Base-by-base conservation (phyloP, 2,329 filamentous ascomycete species). In the Xylariales sp. region DNA sequence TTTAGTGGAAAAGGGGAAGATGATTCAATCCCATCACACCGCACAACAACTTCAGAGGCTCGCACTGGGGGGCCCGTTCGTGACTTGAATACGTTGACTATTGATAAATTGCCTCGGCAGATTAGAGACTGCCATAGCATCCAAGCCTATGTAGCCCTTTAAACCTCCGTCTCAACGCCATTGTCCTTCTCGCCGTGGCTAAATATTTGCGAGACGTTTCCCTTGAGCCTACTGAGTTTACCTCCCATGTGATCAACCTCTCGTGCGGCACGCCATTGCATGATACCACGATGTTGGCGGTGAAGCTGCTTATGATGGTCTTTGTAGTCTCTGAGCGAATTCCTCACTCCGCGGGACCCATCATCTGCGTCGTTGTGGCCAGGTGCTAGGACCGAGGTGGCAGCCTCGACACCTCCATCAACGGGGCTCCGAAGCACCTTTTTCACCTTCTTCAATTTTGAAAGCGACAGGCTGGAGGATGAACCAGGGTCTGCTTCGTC, bases 141-240 rank as follows among this genome's bases (percentile, higher is more conserved):
- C n/a, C n/a, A n/a, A n/a, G n/a, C n/a, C n/a, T n/a, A n/a, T n/a
- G n/a, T n/a, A 10, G 7, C 15, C 31, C 9, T 11, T 68, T 61
- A 86, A 28, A 82, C 80, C 62, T 88, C 84, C 14, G 81, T 86
- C 68, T 87, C 83, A 50, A 86, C 69, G 1, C 76, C 80, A 8
- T 62, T 58, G 22, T 73, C 71, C 52, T 79, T 76, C 14, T 78
- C 74, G 39, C 70, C 63, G 55, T 84, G 79, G 37, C 78, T 69
- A 49, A 86, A 79, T 4, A 74, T 65, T 20, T 71, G 63, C 45
- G 72, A 69, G 1, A 78, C 70, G 42, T 78, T 77, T 28, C 79
- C 74, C 53, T 78, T 76, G 44, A 82, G 69, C 59, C 74, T 76
- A 24, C 64, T 66, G 8, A 71, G 48, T 52, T 81, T 75, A 67